phyloP scores from a whole-genome alignment of 169 alveolate species.

The Eimeria mitis region DNA sequence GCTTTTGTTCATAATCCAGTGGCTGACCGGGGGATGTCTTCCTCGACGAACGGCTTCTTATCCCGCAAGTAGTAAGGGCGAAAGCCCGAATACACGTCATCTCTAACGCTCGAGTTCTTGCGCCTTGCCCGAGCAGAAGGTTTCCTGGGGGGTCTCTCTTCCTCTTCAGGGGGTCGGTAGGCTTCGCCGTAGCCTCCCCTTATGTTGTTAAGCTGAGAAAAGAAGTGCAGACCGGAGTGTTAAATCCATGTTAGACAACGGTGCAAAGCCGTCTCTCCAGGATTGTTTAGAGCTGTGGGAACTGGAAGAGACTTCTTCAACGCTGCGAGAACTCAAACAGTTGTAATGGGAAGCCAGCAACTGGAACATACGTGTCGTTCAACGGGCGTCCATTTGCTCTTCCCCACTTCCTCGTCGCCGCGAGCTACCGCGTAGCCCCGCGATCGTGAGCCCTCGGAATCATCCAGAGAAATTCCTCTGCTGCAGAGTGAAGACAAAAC shows the following conservation, averaged over 20 bases:
- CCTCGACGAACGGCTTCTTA: constrained; percentile 63
- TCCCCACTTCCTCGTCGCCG: constrained; percentile 46
- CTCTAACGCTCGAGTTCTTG: constrained; percentile 49
- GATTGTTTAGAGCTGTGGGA: neutral
- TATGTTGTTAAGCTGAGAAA: constrained; percentile 49
- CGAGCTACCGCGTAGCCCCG: constrained; percentile 33
- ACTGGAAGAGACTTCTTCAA: neutral
- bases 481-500: constrained; percentile 4
- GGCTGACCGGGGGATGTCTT: constrained; percentile 44
- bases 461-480: neutral
- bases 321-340: neutral
- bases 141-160: constrained; percentile 6
- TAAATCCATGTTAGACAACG: neutral
- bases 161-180: constrained; percentile 59
- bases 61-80: constrained; percentile 65
- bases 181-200: constrained; percentile 70
- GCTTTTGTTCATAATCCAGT: neutral
- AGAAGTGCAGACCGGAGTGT: neutral
- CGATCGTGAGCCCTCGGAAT: neutral
- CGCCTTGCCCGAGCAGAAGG: constrained; percentile 30
- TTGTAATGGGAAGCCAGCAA: neutral
- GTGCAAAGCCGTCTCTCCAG: neutral
- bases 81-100: constrained; percentile 64
- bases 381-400: constrained; percentile 55
- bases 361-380: constrained; percentile 54